phyloP scores from a whole-genome alignment of 768 basidiomycete species.

The Russula virescens region DNA sequence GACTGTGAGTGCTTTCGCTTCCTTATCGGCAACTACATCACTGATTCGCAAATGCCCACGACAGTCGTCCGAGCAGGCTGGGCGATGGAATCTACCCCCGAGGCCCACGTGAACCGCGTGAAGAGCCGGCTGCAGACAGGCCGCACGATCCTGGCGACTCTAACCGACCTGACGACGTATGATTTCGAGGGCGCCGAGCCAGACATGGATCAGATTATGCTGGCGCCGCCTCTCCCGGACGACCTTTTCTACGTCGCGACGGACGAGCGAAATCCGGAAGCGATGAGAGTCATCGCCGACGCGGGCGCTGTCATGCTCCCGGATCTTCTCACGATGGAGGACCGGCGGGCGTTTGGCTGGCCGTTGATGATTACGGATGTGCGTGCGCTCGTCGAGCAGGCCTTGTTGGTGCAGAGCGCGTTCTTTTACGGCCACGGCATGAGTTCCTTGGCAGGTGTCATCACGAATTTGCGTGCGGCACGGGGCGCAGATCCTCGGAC shows the following conservation, averaged over 20 bases:
- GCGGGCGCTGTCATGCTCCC: conserved; percentile 38
- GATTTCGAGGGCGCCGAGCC: conserved; percentile 10
- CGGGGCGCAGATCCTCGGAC: conserved; percentile 36
- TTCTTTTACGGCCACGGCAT: conserved; percentile 38
- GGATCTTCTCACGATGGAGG: conserved; percentile 41
- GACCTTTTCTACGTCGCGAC: conserved; percentile 34
- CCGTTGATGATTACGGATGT: conserved; percentile 40
- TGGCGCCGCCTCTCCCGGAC: conserved; percentile 1
- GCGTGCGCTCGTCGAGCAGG: conserved; percentile 40
- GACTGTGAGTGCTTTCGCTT: conserved; percentile 32
- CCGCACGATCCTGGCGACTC: conserved; percentile 26
- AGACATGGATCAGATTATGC: conserved; percentile 7
- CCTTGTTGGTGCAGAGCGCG: conserved; percentile 31
- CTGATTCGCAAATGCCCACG: not conserved
- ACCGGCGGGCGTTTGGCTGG: conserved; percentile 38
- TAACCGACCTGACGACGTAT: conserved; percentile 10
- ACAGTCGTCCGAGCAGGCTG: conserved; percentile 33
- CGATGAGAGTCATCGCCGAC: conserved; percentile 31
- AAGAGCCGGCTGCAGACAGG: conserved; percentile 28
- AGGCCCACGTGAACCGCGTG: conserved; percentile 36
- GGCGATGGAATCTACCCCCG: conserved; percentile 34
- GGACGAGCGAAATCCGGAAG: conserved; percentile 37
- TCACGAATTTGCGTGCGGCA: conserved; percentile 35
- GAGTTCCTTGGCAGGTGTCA: conserved; percentile 38
- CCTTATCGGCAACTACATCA: not conserved